Base-by-base conservation (phyloP, 495 filamentous ascomycete genomes). In the Podospora tetraspora region DNA sequence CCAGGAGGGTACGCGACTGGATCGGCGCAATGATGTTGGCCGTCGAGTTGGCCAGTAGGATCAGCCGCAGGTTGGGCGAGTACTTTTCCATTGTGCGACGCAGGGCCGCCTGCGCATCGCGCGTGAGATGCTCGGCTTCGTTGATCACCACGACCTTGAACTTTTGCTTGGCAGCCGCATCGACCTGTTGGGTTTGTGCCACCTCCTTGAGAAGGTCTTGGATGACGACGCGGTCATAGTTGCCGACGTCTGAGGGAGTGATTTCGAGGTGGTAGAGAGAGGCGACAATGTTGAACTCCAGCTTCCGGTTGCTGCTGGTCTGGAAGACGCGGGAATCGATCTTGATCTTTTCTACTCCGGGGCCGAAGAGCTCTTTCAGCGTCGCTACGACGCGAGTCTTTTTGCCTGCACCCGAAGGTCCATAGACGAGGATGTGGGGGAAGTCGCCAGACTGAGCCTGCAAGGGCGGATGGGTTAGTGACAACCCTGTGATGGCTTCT, bases 61-160 rank as follows among this genome's bases (percentile, higher is more conserved):
- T 97, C 72, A 99, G 79, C 37, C 95, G 84, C 70, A 99, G 71
- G 78, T 98, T 99, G 23, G 95, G 94, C 70, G 90, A 93, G 80
- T 99, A 99, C 83, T 99, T 99, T 82, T 99, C 95, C 95, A 99
- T 99, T 0, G 95, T 99, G 66, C 95, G 84, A 76, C 95, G 87
- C 76, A 99, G 83, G 62, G 95, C 95, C 1, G 96, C 96, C 79
- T 99, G 95, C 8, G 95, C 95, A 85, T 99, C 95, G 57, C 95
- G 81, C 0, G 90, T 96, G 61, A 99, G 82, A 73, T 97, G 91
- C 73, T 99, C 96, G n/a, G 95, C 95, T 81, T 99, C 95, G 74
- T 99, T 99, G 83, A 99, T 97, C 43, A 99, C 93, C 2, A 99
- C 96, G 13, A 99, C 92, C 81, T 99, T 99, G 83, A 99, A 99